A percentile compares a stretch with the other conserved stretches of the same genome.
Evolutionary conservation across 257 asterid genomes (phyloP).

Genomic region (Haberlea rhodopensis): DNA sequence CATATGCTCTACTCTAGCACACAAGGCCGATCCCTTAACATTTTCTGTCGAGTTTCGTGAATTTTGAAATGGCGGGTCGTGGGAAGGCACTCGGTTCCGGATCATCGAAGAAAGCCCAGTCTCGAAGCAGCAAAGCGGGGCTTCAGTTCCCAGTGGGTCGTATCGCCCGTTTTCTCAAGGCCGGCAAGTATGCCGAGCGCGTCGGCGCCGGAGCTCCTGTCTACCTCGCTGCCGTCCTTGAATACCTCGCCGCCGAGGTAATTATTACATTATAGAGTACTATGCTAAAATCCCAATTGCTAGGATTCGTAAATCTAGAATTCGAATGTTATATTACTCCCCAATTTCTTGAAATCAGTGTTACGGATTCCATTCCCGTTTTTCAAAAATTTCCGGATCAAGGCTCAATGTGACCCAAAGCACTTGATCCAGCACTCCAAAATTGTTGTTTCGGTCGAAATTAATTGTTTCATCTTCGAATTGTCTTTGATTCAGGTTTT

Average conservation of each 20-base stretch:
- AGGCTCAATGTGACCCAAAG: no score
- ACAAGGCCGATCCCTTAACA: no score
- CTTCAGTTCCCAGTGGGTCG: slow-evolving; percentile 50
- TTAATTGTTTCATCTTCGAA: no score
- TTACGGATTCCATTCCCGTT: no score
- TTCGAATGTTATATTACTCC: no score
- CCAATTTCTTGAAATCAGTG: no score
- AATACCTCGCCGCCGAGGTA: slow-evolving; percentile 50
- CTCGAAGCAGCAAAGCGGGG: slow-evolving; percentile 50
- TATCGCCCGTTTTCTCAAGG: slow-evolving; percentile 47
- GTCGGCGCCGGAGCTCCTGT: slow-evolving; percentile 54
- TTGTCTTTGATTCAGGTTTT: slow-evolving; percentile 29
- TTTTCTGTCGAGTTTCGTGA: neutral
- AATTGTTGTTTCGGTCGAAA: no score
- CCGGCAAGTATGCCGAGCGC: slow-evolving; percentile 48
- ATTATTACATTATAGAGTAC: neutral
- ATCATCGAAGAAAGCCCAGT: slow-evolving; percentile 42
- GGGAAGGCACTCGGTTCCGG: slow-evolving; percentile 54
- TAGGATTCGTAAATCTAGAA: slow-evolving; percentile 8
- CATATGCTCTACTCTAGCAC: neutral
- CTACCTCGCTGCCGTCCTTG: slow-evolving; percentile 44
- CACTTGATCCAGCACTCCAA: no score
- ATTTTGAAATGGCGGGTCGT: slow-evolving; percentile 38
- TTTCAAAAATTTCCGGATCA: no score
- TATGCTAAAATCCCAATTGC: neutral